Base-by-base conservation (phyloP, 2,329 filamentous ascomycete species). In the Cercospora zeae-maydis region DNA sequence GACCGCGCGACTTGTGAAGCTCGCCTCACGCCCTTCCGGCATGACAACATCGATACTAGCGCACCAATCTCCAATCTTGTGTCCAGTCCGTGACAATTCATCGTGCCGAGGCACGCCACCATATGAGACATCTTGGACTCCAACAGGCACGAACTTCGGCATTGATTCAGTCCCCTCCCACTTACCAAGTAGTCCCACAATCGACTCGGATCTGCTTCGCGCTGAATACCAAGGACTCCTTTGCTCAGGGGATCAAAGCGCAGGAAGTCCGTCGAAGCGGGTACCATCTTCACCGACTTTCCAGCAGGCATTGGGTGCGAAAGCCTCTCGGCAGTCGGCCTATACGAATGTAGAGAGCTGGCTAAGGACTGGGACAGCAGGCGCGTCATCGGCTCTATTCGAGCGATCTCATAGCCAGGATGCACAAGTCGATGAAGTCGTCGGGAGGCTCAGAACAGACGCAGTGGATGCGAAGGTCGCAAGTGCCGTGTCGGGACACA, bases 201-300 rank as follows among this genome's bases (percentile, higher is more conserved):
- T 39, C 36, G 45, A 59, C 24, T 52, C 57, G 6, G 33, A 59
- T 27, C 2, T 59, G 13, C 37, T 59, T 58, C 37, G 55, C 11
- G 16, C 39, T 21, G 30, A 11, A 21, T 16, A 33, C 19, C 21
- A 21, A 16, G 2, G n/a, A 19, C 2, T 36, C 4, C 31, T 59
- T 31, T 8, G 27, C n/a, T 27, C 36, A 21, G 19, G 5, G 19
- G 19, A 45, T 19, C 19, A 19, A 6, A 45, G 16, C 19, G 39
- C 19, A 4, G 39, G 39, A 45, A 45, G 16, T 11, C 39, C 39
- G 2, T 45, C 39, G 39, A 16, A 24, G 6, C 39, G 2, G 21
- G 16, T 45, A 45, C 39, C 16, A 45, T 19, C 39, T 45, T 45
- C 39, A 1, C 39, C 39, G 11, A 45, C 39, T 7, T 45, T 45